These are phyloP conservation scores for Dothideomycetidae sp. DNA, from an alignment of 2,329 filamentous ascomycete species.

Conservation along the genomic window DNA sequence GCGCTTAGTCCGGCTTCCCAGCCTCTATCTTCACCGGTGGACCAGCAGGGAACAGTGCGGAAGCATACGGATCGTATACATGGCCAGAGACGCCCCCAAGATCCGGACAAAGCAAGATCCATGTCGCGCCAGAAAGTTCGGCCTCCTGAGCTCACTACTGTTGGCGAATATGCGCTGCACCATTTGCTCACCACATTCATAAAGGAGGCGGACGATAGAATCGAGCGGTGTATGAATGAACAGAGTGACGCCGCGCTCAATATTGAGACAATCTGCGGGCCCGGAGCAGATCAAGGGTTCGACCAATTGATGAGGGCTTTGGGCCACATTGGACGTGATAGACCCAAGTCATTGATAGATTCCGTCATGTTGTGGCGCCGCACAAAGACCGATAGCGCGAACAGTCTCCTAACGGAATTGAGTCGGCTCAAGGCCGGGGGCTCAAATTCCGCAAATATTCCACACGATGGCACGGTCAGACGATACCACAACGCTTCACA, in stretches of 20 bases:
- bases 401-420: conserved; percentile 21
- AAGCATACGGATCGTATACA: conserved; percentile 6
- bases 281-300: conserved; percentile 73
- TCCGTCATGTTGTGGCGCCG: conserved; percentile 98
- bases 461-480: conserved; percentile 9
- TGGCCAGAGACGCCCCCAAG: conserved; percentile 29
- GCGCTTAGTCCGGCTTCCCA: conserved; percentile 9
- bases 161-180: conserved; percentile 95
- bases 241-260: conserved; percentile 67
- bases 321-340: conserved; percentile 85
- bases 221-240: conserved; percentile 72
- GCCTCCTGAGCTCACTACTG: conserved; percentile 69
- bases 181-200: conserved; percentile 96
- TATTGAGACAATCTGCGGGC: conserved; percentile 81
- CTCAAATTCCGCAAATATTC: conserved; percentile 12
- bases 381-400: conserved; percentile 77
- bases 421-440: conserved; percentile 8
- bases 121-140: conserved; percentile 48
- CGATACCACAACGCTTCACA: conserved; percentile 10
- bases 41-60: conserved; percentile 23
- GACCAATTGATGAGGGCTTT: conserved; percentile 89
- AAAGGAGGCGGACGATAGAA: conserved; percentile 88
- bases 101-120: conserved; percentile 63
- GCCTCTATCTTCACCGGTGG: conserved; percentile 6
- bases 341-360: conserved; percentile 89